Evolutionary conservation across 345 rosid species (phyloP).

Genomic region (Trapa bicornis): DNA sequence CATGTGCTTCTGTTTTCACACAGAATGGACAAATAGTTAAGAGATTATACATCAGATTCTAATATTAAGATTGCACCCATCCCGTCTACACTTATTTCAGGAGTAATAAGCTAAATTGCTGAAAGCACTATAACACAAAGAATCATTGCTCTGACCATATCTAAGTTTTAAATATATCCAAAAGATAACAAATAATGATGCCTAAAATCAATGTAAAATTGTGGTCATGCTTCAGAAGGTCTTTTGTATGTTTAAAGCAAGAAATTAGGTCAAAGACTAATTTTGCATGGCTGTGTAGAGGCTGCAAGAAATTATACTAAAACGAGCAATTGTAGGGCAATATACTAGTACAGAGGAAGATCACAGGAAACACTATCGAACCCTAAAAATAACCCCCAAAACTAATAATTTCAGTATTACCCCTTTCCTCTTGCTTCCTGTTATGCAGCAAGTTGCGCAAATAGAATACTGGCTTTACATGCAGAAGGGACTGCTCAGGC

Average conservation of each 20-base stretch:
- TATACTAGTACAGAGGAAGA: background rate
- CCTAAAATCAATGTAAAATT: background rate
- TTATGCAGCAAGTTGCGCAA: constrained; percentile 74
- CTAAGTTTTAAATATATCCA: background rate
- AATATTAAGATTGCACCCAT: background rate
- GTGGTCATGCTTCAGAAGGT: background rate
- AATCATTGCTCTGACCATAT: background rate
- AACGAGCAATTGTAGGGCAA: background rate
- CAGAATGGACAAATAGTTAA: background rate
- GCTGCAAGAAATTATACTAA: background rate
- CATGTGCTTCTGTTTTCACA: constrained; percentile 41
- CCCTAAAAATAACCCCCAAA: too few relatives aligned
- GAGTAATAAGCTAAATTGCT: background rate
- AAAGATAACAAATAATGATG: background rate
- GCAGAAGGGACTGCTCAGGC: constrained; percentile 66
- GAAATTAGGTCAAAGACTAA: background rate
- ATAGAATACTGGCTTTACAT: constrained; percentile 51
- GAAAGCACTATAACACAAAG: background rate
- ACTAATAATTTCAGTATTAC: constrained; percentile 22
- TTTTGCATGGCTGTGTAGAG: background rate
- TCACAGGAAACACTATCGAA: too few relatives aligned
- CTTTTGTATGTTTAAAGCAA: background rate
- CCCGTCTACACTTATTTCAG: background rate
- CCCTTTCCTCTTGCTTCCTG: constrained; percentile 44
- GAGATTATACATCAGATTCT: background rate